Evolutionary conservation across 1,284 basidiomycete species (phyloP), one percentile per base, ranked within the genome.

Genomic region (Trichosporon asahii): DNA sequence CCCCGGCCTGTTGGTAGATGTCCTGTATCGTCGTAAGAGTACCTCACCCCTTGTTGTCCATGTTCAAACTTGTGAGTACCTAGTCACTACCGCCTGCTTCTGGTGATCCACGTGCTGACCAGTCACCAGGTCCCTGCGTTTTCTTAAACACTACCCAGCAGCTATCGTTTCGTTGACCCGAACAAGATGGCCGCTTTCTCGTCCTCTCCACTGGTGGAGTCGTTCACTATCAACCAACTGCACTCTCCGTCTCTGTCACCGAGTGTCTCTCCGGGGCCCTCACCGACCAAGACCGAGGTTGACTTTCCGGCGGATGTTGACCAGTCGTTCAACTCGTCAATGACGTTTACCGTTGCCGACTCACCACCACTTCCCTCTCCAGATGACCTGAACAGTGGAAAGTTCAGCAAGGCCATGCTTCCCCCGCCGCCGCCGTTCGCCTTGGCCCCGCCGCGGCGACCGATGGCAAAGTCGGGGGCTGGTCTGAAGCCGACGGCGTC

Each of bases 281-380:
- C 81, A 15, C 81, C 81, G 0, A 81, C 80, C 4, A 70, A 72
- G 33, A 82, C 81, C 33, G 81, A 81, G 44, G 75, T 75, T 29
- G 81, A 82, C 64, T 72, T 83, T 8, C 80, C 81, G 6, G 75
- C 77, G 57, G 82, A 83, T 27, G 81, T 84, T 40, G 82, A 84
- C 70, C 78, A 79, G 68, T 83, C 81, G 3, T 84, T 84, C 79
- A 83, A 81, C 75, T 81, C 82, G 53, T 81, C 81, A 67, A 78
- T 84, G 77, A 80, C 79, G 14, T 74, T 84, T 57, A 75, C 75
- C 12, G 68, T 66, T 14, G 70, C 72, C 49, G 76, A 78, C 65
- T 78, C 76, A 11, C 78, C 76, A 18, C 68, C 66, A 35, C 67
- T 18, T 15, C 67, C 69, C 14, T 70, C 69, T 12, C 72, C 66